Conservation (phyloP, 2,329 filamentous ascomycete genomes). For the Magnaporthiopsis rhizophila region DNA sequence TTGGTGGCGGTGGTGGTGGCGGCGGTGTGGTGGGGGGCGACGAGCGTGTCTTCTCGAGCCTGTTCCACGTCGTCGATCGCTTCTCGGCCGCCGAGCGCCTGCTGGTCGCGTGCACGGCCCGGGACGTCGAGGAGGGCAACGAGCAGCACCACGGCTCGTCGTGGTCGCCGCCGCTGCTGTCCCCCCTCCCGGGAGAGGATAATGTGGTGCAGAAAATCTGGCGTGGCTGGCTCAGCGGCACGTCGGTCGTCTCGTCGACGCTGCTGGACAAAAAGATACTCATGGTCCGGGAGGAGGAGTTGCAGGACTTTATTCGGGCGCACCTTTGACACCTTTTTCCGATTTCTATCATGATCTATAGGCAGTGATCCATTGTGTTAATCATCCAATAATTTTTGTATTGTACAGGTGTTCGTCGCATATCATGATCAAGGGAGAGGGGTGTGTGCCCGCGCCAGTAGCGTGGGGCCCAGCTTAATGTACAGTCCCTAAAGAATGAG, state of each 20-base stretch:
- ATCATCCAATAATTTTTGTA: not conserved
- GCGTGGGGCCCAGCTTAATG: not conserved
- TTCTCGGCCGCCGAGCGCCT: conserved; percentile 29
- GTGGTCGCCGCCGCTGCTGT: conserved; percentile 26
- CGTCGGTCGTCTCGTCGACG: conserved; percentile 28
- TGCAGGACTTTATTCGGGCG: conserved; percentile 25
- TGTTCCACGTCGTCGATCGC: conserved; percentile 40
- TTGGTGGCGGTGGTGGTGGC: not conserved
- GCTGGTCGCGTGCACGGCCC: conserved; percentile 29
- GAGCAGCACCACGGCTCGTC: conserved; percentile 14
- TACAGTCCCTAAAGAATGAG: not conserved
- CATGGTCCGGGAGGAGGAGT: conserved; percentile 34
- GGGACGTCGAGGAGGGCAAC: not conserved
- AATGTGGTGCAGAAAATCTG: conserved; percentile 40
- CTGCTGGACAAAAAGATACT: conserved; percentile 35
- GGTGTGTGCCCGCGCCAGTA: not conserved
- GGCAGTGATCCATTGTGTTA: not conserved
- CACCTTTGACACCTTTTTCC: conserved; percentile 1
- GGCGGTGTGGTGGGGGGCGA: conserved; percentile 11
- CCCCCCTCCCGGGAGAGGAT: conserved; percentile 21
- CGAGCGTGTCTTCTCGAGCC: conserved; percentile 37
- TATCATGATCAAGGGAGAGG: not conserved
- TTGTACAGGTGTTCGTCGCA: not conserved
- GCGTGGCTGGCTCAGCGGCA: conserved; percentile 36
- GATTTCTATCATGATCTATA: not conserved